Conservation (phyloP, 495 filamentous ascomycete genomes). For the Annulohypoxylon maeteangense region DNA sequence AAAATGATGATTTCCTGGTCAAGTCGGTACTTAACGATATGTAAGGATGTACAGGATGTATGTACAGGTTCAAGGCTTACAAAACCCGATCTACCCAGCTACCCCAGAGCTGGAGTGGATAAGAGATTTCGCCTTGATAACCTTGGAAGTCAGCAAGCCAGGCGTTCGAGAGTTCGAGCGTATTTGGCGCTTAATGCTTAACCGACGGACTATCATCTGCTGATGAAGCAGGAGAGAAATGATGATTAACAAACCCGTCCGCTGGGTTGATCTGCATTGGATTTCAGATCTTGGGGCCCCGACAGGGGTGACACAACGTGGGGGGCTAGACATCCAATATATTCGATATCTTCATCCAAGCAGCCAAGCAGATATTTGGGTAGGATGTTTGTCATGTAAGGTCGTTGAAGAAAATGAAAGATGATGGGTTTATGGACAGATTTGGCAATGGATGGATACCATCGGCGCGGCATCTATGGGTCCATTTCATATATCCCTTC, state of each 20-base stretch:
- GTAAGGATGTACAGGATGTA: no score
- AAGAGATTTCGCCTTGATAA: conserved; percentile 16
- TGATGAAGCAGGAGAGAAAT: conserved; percentile 34
- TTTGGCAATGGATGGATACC: conserved; percentile 1
- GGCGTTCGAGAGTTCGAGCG: conserved; percentile 4
- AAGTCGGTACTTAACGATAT: conserved; percentile 7
- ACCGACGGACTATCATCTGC: conserved; percentile 18
- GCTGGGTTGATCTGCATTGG: conserved; percentile 38
- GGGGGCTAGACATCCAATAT: conserved; percentile 26
- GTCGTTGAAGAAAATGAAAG: conserved; percentile 6
- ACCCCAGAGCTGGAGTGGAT: conserved; percentile 12
- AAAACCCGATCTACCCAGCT: conserved; percentile 15
- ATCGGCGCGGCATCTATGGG: background rate
- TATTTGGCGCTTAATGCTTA: conserved; percentile 8
- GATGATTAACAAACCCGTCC: conserved; percentile 30
- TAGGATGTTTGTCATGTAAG: conserved; percentile 3
- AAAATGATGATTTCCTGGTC: conserved; percentile 6
- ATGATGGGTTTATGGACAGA: background rate
- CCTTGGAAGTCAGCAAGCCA: background rate
- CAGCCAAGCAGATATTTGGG: background rate
- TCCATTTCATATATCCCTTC: background rate
- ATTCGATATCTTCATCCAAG: conserved; percentile 20
- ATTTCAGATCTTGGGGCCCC: conserved; percentile 27
- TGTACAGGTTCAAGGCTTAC: background rate
- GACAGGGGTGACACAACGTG: conserved; percentile 39